Conservation (phyloP, 768 basidiomycete genomes). For the Lactifluus volemus region DNA sequence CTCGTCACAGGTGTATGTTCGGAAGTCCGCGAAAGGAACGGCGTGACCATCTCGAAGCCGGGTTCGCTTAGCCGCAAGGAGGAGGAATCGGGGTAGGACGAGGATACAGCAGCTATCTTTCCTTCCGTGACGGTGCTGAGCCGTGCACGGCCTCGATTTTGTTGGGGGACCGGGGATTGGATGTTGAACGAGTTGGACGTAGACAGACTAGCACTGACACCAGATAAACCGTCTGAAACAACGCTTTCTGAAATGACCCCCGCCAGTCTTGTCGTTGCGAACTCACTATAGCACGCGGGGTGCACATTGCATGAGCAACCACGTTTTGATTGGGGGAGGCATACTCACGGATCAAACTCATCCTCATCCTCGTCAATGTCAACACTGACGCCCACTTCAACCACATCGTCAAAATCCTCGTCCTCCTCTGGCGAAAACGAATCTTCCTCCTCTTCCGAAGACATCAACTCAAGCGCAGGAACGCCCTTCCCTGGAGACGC, state of each 20-base stretch:
- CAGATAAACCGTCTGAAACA: slow-evolving; percentile 53
- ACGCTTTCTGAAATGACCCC: slow-evolving; percentile 48
- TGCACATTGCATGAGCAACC: neutral
- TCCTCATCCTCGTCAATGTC: slow-evolving; percentile 56
- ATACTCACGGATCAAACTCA: slow-evolving; percentile 74
- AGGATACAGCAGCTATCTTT: neutral
- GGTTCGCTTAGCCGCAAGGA: slow-evolving; percentile 29
- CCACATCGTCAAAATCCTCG: slow-evolving; percentile 41
- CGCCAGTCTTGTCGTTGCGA: slow-evolving; percentile 49
- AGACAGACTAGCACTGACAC: slow-evolving; percentile 47
- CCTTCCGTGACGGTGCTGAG: slow-evolving; percentile 48
- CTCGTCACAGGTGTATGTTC: neutral
- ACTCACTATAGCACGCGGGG: slow-evolving; percentile 39
- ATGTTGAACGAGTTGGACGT: slow-evolving; percentile 46
- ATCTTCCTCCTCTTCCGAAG: slow-evolving; percentile 43
- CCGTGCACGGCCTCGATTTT: slow-evolving; percentile 34
- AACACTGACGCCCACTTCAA: slow-evolving; percentile 40
- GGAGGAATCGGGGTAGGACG: slow-evolving; percentile 25
- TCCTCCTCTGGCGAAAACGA: slow-evolving; percentile 36
- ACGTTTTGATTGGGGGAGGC: neutral
- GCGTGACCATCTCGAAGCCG: slow-evolving; percentile 50
- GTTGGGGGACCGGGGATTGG: slow-evolving; percentile 38
- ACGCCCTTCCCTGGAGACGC: slow-evolving; percentile 29
- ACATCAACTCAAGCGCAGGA: slow-evolving; percentile 41
- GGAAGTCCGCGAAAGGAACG: slow-evolving; percentile 26